Percentiles rank a stretch among this genome's conserved stretches.
phyloP scores from a whole-genome alignment of 371 early-diverging fungal species.

The Mucor sp. region DNA sequence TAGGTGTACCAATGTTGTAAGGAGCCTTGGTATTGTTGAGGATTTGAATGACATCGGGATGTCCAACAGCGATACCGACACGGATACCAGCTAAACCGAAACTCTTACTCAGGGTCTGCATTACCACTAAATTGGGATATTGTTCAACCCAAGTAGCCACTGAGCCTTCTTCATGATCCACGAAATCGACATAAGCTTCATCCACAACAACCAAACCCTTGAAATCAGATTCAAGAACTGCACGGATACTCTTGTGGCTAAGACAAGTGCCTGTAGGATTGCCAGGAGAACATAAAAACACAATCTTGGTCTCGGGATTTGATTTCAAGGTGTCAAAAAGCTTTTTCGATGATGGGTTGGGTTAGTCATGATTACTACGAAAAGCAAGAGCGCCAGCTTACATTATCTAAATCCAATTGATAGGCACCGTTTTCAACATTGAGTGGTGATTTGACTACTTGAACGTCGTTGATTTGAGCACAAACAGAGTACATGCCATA shows the following conservation, averaged over 20 bases:
- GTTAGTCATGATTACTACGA: not conserved
- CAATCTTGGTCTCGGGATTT: slow-evolving; percentile 81
- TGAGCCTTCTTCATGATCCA: slow-evolving; percentile 63
- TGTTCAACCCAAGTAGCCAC: slow-evolving; percentile 75
- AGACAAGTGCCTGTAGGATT: slow-evolving; percentile 96
- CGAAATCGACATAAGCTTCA: slow-evolving; percentile 98
- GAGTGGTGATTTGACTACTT: slow-evolving; percentile 81
- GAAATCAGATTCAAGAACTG: slow-evolving; percentile 66
- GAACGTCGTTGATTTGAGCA: slow-evolving; percentile 93
- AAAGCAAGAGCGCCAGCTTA: slow-evolving; percentile 27
- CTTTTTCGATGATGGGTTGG: slow-evolving; percentile 33
- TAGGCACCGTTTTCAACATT: slow-evolving; percentile 78
- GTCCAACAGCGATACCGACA: slow-evolving; percentile 86
- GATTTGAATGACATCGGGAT: slow-evolving; percentile 77
- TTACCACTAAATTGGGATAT: slow-evolving; percentile 93
- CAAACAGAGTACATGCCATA: slow-evolving; percentile 98
- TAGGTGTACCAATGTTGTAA: slow-evolving; percentile 93
- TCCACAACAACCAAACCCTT: slow-evolving; percentile 93
- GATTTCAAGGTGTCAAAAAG: slow-evolving; percentile 60
- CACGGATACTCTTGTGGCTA: slow-evolving; percentile 66
- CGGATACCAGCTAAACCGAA: slow-evolving; percentile 96
- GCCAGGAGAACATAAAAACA: slow-evolving; percentile 97
- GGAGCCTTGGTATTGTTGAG: slow-evolving; percentile 98
- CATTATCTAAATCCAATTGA: slow-evolving; percentile 80
- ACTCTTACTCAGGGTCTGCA: slow-evolving; percentile 96